These are phyloP conservation scores for Bipolaris cookei DNA, from an alignment of 2,329 filamentous ascomycete species.

Conservation along the genomic window DNA sequence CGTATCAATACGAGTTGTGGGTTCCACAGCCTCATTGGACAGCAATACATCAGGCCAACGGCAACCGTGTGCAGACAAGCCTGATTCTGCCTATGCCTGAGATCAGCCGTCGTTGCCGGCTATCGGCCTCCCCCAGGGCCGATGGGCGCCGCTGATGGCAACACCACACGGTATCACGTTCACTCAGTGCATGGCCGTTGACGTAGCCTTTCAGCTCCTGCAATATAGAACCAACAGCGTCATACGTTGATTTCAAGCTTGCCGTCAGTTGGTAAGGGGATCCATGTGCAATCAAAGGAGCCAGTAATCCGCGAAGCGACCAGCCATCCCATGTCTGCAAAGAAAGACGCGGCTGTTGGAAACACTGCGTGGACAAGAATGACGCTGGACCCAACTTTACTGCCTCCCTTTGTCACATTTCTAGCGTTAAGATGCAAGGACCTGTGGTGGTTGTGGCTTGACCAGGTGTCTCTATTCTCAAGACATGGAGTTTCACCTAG, in stretches of 20 bases:
- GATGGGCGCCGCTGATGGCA: slow-evolving; percentile 1
- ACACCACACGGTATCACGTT: slow-evolving; percentile 18
- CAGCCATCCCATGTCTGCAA: slow-evolving; percentile 2
- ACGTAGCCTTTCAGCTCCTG: not conserved
- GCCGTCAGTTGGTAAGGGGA: slow-evolving; percentile 5
- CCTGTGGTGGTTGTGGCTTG: not conserved
- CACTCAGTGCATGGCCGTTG: slow-evolving; percentile 10
- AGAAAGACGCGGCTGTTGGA: slow-evolving; percentile 4
- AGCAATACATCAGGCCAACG: slow-evolving; percentile 2
- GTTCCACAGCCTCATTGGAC: slow-evolving; percentile 15
- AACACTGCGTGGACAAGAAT: slow-evolving; percentile 7
- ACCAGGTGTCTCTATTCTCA: not conserved
- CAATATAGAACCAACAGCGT: slow-evolving; percentile 12
- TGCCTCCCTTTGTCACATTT: not conserved
- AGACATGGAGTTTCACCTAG: not conserved
- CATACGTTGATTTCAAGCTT: not conserved
- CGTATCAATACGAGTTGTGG: slow-evolving; percentile 9
- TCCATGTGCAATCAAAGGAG: slow-evolving; percentile 7
- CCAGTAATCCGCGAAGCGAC: slow-evolving; percentile 12
- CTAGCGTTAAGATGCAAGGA: not conserved
- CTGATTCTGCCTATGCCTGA: slow-evolving; percentile 5
- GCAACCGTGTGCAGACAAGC: slow-evolving; percentile 4
- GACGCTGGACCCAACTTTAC: not conserved
- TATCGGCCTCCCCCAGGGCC: not conserved
- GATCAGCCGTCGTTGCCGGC: slow-evolving; percentile 3